These are phyloP conservation scores for Heterobasidion annosum DNA, from an alignment of 1,284 basidiomycete genomes.

Conservation along the genomic window DNA sequence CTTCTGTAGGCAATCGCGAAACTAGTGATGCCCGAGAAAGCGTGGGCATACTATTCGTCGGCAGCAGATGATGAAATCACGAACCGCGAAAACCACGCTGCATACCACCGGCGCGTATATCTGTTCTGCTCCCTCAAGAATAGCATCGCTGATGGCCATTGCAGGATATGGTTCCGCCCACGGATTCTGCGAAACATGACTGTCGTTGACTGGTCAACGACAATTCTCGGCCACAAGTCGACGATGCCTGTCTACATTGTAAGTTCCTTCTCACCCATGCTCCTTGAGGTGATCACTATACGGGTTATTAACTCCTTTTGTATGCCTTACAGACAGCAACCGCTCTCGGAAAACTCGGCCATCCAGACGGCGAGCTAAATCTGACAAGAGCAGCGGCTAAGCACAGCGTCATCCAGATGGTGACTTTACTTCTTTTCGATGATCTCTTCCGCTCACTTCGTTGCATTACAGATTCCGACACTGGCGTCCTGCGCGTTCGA, in stretches of 20 bases:
- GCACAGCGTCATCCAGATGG: constrained; percentile 85
- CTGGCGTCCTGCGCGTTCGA: constrained; percentile 87
- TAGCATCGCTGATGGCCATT: not conserved
- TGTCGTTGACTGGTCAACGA: constrained; percentile 77
- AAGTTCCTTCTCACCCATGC: not conserved
- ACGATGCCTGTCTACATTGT: constrained; percentile 77
- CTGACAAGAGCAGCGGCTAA: constrained; percentile 80
- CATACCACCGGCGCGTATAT: constrained; percentile 63
- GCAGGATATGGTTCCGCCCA: constrained; percentile 89
- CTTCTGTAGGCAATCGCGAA: constrained; percentile 55
- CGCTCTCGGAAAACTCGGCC: constrained; percentile 85
- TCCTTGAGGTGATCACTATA: not conserved
- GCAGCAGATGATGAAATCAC: constrained; percentile 88
- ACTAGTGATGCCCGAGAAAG: constrained; percentile 66
- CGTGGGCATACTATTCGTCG: constrained; percentile 87
- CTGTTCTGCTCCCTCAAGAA: not conserved
- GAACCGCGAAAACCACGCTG: constrained; percentile 79
- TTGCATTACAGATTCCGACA: constrained; percentile 46
- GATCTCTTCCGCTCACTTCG: not conserved
- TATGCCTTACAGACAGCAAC: constrained; percentile 50
- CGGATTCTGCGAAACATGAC: constrained; percentile 80
- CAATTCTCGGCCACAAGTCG: constrained; percentile 63
- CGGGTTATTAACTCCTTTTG: not conserved
- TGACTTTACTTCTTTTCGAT: constrained; percentile 18
- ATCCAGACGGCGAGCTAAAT: constrained; percentile 87